Evolutionary conservation across 495 filamentous ascomycete species (phyloP).

Genomic region (Penicillium manginii): DNA sequence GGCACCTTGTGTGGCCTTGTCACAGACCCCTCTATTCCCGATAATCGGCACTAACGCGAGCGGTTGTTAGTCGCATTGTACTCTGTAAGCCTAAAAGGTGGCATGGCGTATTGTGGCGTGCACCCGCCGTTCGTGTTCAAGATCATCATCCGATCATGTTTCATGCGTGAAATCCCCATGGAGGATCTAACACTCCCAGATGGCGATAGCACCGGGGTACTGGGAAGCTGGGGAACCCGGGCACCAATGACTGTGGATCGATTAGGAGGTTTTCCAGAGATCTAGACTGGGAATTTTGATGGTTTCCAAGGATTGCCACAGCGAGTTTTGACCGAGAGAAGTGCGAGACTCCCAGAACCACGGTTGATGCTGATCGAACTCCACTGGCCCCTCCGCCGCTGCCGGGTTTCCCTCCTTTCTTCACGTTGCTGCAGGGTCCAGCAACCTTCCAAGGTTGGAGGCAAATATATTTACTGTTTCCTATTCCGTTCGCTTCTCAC

Average conservation of each 20-base stretch:
- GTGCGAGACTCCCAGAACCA: conserved; percentile 17
- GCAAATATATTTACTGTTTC: not conserved
- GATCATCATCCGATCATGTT: not conserved
- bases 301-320: not conserved
- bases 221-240: not conserved
- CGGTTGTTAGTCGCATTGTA: not conserved
- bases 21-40: not conserved
- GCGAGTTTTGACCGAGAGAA: conserved; percentile 41
- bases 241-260: not conserved
- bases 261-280: not conserved
- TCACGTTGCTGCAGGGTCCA: not conserved
- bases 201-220: not conserved
- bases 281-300: not conserved
- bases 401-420: not conserved
- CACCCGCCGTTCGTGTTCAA: not conserved
- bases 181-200: not conserved
- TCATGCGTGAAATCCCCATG: not conserved
- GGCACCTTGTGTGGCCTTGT: not conserved
- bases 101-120: no score
- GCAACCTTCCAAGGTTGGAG: no score
- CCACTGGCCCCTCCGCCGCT: conserved; percentile 3
- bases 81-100: no score
- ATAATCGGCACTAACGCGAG: not conserved
- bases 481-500: not conserved
- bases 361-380: conserved; percentile 2